Evolutionary conservation across 177 flowering plant species (phyloP).

Genomic region (Vitis hybrid): DNA sequence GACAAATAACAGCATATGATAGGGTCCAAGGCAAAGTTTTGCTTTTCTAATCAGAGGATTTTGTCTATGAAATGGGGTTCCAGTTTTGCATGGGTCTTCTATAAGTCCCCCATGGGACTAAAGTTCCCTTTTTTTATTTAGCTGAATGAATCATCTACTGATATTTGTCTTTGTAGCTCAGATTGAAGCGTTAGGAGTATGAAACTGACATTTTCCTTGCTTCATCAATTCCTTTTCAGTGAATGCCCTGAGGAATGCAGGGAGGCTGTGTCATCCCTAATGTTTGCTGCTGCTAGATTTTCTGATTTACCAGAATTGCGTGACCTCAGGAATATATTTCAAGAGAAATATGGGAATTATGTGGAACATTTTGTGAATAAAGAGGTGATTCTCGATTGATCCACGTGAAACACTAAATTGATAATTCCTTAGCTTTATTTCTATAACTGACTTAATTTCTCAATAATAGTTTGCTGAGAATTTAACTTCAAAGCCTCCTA

Average conservation of each 20-base stretch:
- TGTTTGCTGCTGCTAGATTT: conserved; percentile 87
- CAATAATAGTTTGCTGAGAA: conserved; percentile 49
- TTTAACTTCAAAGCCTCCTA: conserved; percentile 36
- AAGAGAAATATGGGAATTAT: conserved; percentile 69
- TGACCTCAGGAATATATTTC: conserved; percentile 69
- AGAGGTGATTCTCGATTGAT: conserved; percentile 41
- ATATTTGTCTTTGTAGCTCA: background rate
- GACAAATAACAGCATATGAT: too few species aligned
- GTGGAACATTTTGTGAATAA: conserved; percentile 55
- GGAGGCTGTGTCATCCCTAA: conserved; percentile 66
- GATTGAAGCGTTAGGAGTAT: conserved; percentile 1
- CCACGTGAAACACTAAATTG: background rate
- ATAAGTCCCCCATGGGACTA: too few species aligned
- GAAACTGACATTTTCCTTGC: background rate
- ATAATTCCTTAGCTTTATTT: background rate
- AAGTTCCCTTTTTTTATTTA: too few species aligned
- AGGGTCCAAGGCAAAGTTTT: too few species aligned
- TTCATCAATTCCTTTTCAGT: conserved; percentile 32
- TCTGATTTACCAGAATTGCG: conserved; percentile 83
- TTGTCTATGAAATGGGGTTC: too few species aligned
- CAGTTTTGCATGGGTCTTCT: too few species aligned
- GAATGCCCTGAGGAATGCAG: conserved; percentile 78
- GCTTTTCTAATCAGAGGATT: too few species aligned
- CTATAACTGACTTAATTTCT: conserved; percentile 11
- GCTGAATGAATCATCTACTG: background rate